A percentile compares a stretch with the other conserved stretches of the same genome.
phyloP scores from a whole-genome alignment of 2,329 filamentous ascomycete species.

The Talaromyces sp. region DNA sequence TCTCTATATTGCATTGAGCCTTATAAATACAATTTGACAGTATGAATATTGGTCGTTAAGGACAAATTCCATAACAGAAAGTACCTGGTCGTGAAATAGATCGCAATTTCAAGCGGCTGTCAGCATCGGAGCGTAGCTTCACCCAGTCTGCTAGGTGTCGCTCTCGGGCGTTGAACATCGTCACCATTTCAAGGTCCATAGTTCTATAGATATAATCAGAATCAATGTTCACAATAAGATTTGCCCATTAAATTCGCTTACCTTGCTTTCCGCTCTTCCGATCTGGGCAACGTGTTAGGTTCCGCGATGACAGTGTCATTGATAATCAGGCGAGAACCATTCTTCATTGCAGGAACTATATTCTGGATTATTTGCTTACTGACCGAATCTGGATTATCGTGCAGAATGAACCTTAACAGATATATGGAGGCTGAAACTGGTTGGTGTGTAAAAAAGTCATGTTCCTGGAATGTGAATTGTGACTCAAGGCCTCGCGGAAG shows the following conservation, averaged over 20 bases:
- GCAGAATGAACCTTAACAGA: neutral
- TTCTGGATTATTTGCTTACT: neutral
- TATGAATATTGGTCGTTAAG: too few species aligned
- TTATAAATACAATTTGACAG: too few species aligned
- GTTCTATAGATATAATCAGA: neutral
- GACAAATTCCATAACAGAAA: neutral
- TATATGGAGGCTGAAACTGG: neutral
- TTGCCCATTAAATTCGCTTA: neutral
- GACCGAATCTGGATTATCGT: neutral
- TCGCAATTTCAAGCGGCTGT: conserved; percentile 19
- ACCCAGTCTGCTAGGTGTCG: conserved; percentile 24
- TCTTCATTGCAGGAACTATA: neutral
- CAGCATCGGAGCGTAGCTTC: conserved; percentile 20
- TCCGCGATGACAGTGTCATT: neutral
- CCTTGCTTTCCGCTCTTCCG: neutral
- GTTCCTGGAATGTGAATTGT: neutral
- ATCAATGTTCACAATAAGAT: neutral
- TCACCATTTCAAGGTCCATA: conserved; percentile 27
- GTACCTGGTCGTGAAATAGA: neutral
- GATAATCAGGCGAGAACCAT: neutral
- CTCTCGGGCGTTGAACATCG: conserved; percentile 23
- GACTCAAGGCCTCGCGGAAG: neutral
- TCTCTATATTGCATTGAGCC: too few species aligned
- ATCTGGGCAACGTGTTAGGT: neutral
- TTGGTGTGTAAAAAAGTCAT: neutral